Evolutionary conservation across 2,329 filamentous ascomycete species (phyloP), one percentile per base, ranked within the genome.

Genomic region (Fusarium fujikuroi): DNA sequence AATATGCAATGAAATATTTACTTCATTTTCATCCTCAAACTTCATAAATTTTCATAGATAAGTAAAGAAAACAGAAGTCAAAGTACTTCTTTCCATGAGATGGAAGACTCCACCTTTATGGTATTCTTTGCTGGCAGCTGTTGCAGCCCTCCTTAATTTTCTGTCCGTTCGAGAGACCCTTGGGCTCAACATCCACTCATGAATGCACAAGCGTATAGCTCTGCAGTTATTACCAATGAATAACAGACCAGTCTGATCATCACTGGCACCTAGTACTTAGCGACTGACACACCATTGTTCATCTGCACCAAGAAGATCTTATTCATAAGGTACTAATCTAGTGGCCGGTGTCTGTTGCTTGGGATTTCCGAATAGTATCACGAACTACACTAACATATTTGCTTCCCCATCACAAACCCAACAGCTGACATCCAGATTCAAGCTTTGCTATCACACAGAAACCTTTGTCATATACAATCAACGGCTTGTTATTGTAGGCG

Each of bases 311-410:
- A 23, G 18, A 21, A 47, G 25, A 47, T 40, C 12, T 36, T 36
- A 25, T 19, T 21, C 19, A 8, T 34, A 37, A 37, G 36, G 18
- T 39, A 32, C 32, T 30, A 30, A 28, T 23, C 16, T 14, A 18
- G 58, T 36, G 7, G 11, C 21, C 19, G 16, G 25, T 14, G 32
- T 34, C 30, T 56, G 18, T n/a, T 39, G 32, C n/a, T 28, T 42
- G 14, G 42, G 28, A 36, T 50, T 60, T 40, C 37, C 18, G 32
- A 63, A 69, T 50, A 56, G 57, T 69, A 36, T 56, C 42, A 69
- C 64, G 25, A 49, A 50, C n/a, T n/a, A 25, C 4, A 19, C 18
- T 63, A 19, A 34, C 32, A 23, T 50, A 21, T 34, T 40, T 40
- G 42, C 25, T 63, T 68, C 25, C 42, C 23, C n/a, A 14, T 11